phyloP scores from a whole-genome alignment of 192 early-diverging fungal species.

The Pilaira anomala region DNA sequence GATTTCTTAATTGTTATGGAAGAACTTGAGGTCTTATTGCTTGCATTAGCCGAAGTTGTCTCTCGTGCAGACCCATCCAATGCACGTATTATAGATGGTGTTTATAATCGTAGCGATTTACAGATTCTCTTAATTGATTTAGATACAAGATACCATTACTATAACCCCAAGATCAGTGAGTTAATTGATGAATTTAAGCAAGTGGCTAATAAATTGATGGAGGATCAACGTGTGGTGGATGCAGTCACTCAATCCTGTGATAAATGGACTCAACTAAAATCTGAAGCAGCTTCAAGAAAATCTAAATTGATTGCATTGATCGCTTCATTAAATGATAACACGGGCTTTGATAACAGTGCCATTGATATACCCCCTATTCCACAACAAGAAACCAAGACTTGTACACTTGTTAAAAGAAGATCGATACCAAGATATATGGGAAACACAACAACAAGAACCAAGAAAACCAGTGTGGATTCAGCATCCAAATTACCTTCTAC shows the following conservation, averaged over 20 bases:
- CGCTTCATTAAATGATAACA: conserved; percentile 7
- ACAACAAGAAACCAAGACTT: not conserved
- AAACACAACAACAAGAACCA: not conserved
- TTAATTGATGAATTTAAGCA: conserved; percentile 29
- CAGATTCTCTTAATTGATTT: conserved; percentile 40
- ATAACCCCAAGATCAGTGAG: conserved; percentile 37
- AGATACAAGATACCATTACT: conserved; percentile 42
- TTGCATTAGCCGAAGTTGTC: conserved; percentile 38
- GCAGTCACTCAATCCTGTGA: conserved; percentile 37
- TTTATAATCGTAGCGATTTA: conserved; percentile 27
- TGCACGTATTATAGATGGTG: conserved; percentile 3
- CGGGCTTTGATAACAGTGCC: not conserved
- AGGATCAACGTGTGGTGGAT: conserved; percentile 43
- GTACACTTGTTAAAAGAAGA: not conserved
- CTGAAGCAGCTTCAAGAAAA: conserved; percentile 38
- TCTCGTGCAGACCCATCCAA: conserved; percentile 19
- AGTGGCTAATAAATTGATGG: conserved; percentile 22
- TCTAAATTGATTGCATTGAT: conserved; percentile 32
- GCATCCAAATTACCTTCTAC: not conserved
- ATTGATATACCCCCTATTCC: not conserved
- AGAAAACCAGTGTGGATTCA: not conserved
- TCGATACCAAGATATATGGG: not conserved
- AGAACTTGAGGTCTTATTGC: conserved; percentile 39
- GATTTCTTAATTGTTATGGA: conserved; percentile 36
- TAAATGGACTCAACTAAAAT: conserved; percentile 48